Percentiles rank a stretch among this genome's conserved stretches.
These are phyloP conservation scores for Spathaspora hagerdaliae DNA, from an alignment of 805 yeast species.

Conservation along the genomic window DNA sequence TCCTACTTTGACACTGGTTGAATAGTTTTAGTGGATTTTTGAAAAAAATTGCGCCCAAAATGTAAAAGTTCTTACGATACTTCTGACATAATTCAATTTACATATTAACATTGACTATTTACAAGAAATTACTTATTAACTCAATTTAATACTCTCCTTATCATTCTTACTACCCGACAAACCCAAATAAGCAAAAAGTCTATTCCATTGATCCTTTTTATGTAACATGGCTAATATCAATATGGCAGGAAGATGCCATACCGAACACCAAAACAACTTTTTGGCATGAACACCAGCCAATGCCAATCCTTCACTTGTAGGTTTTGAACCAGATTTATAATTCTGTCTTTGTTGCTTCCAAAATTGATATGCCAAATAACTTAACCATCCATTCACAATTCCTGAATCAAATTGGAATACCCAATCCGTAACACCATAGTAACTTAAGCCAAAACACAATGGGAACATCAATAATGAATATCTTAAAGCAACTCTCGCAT, in stretches of 20 bases:
- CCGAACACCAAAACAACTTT: slow-evolving; percentile 89
- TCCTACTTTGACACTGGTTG: no score
- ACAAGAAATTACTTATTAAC: not conserved
- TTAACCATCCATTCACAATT: slow-evolving; percentile 79
- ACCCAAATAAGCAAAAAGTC: slow-evolving; percentile 29
- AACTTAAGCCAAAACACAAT: slow-evolving; percentile 75
- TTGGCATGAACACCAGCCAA: slow-evolving; percentile 70
- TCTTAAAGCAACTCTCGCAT: slow-evolving; percentile 89
- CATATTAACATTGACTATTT: not conserved
- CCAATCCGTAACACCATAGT: slow-evolving; percentile 79
- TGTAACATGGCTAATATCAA: slow-evolving; percentile 90
- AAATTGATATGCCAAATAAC: slow-evolving; percentile 73
- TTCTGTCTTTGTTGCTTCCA: slow-evolving; percentile 78
- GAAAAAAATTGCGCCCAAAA: no score
- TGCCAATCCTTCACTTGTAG: slow-evolving; percentile 53
- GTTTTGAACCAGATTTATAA: slow-evolving; percentile 39
- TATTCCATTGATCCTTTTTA: slow-evolving; percentile 93
- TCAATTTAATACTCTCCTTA: not conserved
- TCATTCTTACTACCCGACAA: not conserved
- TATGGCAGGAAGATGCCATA: slow-evolving; percentile 89
- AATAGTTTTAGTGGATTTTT: no score
- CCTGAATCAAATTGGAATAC: slow-evolving; percentile 79
- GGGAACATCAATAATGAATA: slow-evolving; percentile 94
- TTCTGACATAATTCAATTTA: no score
- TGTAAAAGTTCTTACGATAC: no score